Evolutionary conservation across 441 rosid genomes (phyloP).

Genomic region (Erodium texanum): DNA sequence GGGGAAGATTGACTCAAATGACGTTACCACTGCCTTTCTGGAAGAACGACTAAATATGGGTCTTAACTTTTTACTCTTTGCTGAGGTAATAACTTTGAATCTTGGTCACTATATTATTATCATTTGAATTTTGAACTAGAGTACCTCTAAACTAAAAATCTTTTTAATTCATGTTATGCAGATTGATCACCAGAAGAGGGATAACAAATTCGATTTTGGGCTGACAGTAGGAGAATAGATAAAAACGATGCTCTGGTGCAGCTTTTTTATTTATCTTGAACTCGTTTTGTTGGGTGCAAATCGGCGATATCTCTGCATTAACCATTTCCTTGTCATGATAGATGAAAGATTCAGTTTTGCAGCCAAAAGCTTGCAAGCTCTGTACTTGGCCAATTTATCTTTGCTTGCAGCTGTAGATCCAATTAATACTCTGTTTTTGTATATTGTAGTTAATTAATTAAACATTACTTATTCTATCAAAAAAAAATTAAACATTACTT

Average conservation of each 20-base stretch:
- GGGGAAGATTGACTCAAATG: slow-evolving; percentile 95
- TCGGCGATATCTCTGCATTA: slow-evolving; percentile 3
- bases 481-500: no score
- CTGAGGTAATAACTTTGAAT: slow-evolving; percentile 50
- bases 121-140: no score
- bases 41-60: slow-evolving; percentile 92
- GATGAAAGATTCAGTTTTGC: slow-evolving; percentile 17
- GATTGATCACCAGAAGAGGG: slow-evolving; percentile 90
- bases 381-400: no score
- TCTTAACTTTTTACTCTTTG: slow-evolving; percentile 78
- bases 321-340: slow-evolving; percentile 16
- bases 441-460: no score
- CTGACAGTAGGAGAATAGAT: slow-evolving; percentile 63
- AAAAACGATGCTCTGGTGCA: neutral
- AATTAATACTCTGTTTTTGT: no score
- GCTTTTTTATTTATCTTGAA: neutral
- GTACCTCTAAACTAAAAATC: neutral
- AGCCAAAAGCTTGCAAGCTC: no score
- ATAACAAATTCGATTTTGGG: slow-evolving; percentile 93
- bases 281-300: slow-evolving; percentile 15
- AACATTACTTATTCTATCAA: no score
- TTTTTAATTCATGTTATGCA: slow-evolving; percentile 25
- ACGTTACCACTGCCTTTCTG: slow-evolving; percentile 60
- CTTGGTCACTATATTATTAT: neutral
- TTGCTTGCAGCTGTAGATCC: no score